These are phyloP conservation scores for Alternaria ethzedia DNA, from an alignment of 2,329 filamentous ascomycete genomes.

Conservation along the genomic window DNA sequence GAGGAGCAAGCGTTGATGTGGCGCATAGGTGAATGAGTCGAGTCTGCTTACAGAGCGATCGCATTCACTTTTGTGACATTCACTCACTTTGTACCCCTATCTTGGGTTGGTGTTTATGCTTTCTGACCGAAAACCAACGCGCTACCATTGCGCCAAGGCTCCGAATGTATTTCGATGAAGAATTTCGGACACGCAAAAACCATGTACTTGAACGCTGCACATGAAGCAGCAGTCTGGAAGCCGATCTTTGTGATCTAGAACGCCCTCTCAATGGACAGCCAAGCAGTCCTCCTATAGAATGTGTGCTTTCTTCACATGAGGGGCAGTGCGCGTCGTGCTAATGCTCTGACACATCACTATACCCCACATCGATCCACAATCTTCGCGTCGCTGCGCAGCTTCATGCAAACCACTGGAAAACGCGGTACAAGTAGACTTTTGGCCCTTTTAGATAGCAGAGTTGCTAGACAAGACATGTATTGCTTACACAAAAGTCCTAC, in stretches of 20 bases:
- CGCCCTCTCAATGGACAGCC: not conserved
- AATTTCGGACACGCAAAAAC: no score
- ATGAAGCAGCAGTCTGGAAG: not conserved
- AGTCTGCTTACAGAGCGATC: no score
- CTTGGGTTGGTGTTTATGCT: slow-evolving; percentile 23
- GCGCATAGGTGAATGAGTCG: no score
- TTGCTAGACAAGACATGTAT: not conserved
- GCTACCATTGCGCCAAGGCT: slow-evolving; percentile 38
- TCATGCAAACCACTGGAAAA: not conserved
- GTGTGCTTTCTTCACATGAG: not conserved
- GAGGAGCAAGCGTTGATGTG: no score
- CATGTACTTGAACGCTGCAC: no score
- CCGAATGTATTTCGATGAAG: slow-evolving; percentile 9
- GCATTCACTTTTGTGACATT: no score
- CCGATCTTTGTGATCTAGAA: not conserved
- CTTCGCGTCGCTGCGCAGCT: not conserved
- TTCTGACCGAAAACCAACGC: slow-evolving; percentile 35
- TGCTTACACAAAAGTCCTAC: not conserved
- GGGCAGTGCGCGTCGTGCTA: not conserved
- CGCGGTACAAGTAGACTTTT: no score
- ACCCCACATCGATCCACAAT: not conserved
- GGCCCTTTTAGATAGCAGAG: not conserved
- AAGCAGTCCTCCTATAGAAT: fast-evolving
- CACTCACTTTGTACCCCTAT: no score
- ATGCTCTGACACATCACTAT: not conserved